Conservation (phyloP, 129 eudicot genomes). For the Chrysanthemum seticuspe region DNA sequence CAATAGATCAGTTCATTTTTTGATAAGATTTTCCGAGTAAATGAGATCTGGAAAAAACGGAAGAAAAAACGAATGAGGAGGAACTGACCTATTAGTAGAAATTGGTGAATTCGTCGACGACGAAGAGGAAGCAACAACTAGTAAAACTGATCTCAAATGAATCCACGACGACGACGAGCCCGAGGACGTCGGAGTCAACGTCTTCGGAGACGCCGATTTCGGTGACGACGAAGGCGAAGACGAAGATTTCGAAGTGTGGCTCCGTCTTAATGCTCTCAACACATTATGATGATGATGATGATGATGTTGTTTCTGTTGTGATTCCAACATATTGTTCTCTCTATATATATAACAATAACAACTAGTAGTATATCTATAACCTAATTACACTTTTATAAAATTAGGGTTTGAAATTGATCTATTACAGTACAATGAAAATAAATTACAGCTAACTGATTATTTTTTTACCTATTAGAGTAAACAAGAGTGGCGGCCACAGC, state of each 20-base stretch:
- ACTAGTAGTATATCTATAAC: conserved; percentile 17
- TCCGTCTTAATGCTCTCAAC: conserved; percentile 71
- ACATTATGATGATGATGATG: conserved; percentile 21
- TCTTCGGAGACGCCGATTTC: conserved; percentile 36
- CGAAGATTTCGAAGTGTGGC: conserved; percentile 49
- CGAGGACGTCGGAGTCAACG: conserved; percentile 40
- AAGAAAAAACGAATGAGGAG: conserved; percentile 21
- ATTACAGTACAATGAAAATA: conserved; percentile 17
- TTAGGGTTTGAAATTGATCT: conserved; percentile 34
- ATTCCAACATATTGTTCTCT: conserved; percentile 39
- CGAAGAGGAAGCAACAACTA: conserved; percentile 67
- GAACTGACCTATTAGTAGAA: conserved; percentile 72
- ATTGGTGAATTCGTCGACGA: conserved; percentile 53
- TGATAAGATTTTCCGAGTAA: neutral
- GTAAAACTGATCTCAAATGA: conserved; percentile 74
- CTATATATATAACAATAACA: conserved; percentile 11
- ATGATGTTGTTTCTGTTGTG: conserved; percentile 52
- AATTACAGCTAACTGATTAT: too few relatives aligned
- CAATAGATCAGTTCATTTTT: conserved; percentile 23
- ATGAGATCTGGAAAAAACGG: conserved; percentile 35
- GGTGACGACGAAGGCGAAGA: conserved; percentile 35
- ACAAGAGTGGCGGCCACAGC: conserved; percentile 61
- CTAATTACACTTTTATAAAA: conserved; percentile 17
- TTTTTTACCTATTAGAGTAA: conserved; percentile 53
- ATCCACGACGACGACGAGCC: conserved; percentile 63